Conservation (phyloP, 148 eudicot genomes). For the Rhododendron ovatum region DNA sequence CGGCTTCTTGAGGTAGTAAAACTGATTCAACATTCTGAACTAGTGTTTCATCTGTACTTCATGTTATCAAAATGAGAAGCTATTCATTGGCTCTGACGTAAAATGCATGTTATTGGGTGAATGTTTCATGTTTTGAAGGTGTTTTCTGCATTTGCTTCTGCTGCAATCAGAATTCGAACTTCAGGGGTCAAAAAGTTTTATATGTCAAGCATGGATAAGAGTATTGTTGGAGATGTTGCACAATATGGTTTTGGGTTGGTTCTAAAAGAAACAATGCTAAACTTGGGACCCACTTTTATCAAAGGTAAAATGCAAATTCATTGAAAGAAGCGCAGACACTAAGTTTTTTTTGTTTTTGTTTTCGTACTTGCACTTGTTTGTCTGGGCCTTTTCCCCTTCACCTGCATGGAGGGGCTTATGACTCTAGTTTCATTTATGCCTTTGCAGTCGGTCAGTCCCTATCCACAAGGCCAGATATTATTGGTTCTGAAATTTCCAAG, state of each 20-base stretch:
- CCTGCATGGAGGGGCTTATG: background rate
- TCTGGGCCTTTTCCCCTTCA: slow-evolving; percentile 5
- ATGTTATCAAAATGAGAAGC: slow-evolving; percentile 1
- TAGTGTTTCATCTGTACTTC: background rate
- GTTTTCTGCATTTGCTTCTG: slow-evolving; percentile 67
- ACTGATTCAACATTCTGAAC: slow-evolving; percentile 1
- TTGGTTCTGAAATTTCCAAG: slow-evolving; percentile 77
- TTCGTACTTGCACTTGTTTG: background rate
- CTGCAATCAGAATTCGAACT: slow-evolving; percentile 59
- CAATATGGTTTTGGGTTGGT: slow-evolving; percentile 66
- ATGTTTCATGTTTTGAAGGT: slow-evolving; percentile 43
- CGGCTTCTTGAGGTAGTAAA: slow-evolving; percentile 82
- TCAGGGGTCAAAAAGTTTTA: slow-evolving; percentile 36
- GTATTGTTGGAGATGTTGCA: slow-evolving; percentile 24
- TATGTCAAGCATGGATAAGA: slow-evolving; percentile 28
- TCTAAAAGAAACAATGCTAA: slow-evolving; percentile 78
- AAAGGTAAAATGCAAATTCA: slow-evolving; percentile 47
- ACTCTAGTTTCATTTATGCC: slow-evolving; percentile 17
- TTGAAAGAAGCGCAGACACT: background rate
- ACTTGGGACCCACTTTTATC: slow-evolving; percentile 88
- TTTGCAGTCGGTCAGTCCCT: slow-evolving; percentile 96
- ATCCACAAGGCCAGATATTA: slow-evolving; percentile 94
- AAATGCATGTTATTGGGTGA: slow-evolving; percentile 13
- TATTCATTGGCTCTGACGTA: background rate
- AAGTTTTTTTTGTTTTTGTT: background rate